A percentile compares a stretch with the other conserved stretches of the same genome.
Evolutionary conservation across 2,329 filamentous ascomycete genomes (phyloP).

Genomic region (Tolypocladium pustulatum): DNA sequence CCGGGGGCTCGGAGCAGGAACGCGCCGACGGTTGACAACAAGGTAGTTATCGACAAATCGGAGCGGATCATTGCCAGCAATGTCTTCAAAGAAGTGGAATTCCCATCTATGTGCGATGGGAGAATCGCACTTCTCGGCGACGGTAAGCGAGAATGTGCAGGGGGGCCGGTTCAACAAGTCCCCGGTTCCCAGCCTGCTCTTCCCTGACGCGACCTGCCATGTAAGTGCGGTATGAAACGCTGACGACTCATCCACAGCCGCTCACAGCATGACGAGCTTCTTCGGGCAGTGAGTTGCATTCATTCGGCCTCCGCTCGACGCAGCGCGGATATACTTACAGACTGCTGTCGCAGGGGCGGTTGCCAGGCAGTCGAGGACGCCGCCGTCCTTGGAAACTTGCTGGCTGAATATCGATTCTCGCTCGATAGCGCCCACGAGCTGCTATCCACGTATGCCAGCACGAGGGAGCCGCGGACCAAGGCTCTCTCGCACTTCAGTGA

Average conservation of each 20-base stretch:
- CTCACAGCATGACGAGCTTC: constrained; percentile 11
- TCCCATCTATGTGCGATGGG: constrained; percentile 8
- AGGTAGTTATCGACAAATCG: constrained; percentile 8
- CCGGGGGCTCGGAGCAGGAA: not conserved
- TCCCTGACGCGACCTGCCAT: not conserved
- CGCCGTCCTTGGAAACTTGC: constrained; percentile 6
- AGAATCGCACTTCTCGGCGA: constrained; percentile 9
- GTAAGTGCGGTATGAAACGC: not conserved
- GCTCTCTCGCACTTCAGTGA: constrained; percentile 8
- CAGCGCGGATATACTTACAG: not conserved
- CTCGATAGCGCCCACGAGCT: constrained; percentile 3
- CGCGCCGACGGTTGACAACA: not conserved
- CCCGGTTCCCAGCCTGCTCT: not conserved
- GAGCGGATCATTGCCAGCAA: constrained; percentile 10
- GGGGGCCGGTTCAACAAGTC: not conserved
- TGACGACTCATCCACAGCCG: constrained; percentile 3
- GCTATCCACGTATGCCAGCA: constrained; percentile 4
- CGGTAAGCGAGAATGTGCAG: constrained; percentile 4
- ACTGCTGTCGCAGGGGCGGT: constrained; percentile 2
- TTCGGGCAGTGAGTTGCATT: constrained; percentile 6
- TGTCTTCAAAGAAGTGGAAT: constrained; percentile 10
- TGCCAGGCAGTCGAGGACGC: constrained; percentile 10
- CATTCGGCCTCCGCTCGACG: not conserved
- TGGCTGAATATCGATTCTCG: constrained; percentile 3
- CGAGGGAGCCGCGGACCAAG: constrained; percentile 5